phyloP scores from a whole-genome alignment of 805 yeast species.

The Schwanniomyces occidentalis region DNA sequence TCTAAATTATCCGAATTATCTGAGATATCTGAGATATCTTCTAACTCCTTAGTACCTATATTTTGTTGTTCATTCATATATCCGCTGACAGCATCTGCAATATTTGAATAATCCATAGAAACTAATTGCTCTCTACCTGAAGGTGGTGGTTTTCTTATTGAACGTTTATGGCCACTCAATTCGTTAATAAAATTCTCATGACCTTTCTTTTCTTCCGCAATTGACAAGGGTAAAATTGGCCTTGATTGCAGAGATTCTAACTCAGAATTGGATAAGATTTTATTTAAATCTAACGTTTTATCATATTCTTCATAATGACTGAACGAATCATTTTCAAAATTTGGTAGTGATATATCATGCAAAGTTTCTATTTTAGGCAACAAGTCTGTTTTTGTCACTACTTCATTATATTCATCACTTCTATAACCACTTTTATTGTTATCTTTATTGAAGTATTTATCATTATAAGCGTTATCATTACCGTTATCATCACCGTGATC shows the following conservation, averaged over 20 bases:
- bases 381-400: too few relatives aligned
- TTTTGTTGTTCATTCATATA: conserved; percentile 22
- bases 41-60: conserved; percentile 1
- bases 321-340: conserved; percentile 23
- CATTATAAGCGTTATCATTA: not conserved
- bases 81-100: conserved; percentile 34
- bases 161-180: conserved; percentile 27
- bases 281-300: not conserved
- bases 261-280: conserved; percentile 5
- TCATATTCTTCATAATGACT: conserved; percentile 8
- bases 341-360: conserved; percentile 27
- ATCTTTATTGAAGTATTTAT: not conserved
- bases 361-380: conserved; percentile 24
- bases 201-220: conserved; percentile 18
- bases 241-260: conserved; percentile 16
- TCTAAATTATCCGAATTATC: too few relatives aligned
- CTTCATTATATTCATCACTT: too few relatives aligned
- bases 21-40: not conserved
- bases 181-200: conserved; percentile 24
- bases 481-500: not conserved
- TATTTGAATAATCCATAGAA: conserved; percentile 28
- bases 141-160: conserved; percentile 41
- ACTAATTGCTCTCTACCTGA: conserved; percentile 15
- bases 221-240: conserved; percentile 26
- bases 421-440: not conserved